These are phyloP conservation scores for Calocybe indica DNA, from an alignment of 768 basidiomycete species.

Conservation along the genomic window DNA sequence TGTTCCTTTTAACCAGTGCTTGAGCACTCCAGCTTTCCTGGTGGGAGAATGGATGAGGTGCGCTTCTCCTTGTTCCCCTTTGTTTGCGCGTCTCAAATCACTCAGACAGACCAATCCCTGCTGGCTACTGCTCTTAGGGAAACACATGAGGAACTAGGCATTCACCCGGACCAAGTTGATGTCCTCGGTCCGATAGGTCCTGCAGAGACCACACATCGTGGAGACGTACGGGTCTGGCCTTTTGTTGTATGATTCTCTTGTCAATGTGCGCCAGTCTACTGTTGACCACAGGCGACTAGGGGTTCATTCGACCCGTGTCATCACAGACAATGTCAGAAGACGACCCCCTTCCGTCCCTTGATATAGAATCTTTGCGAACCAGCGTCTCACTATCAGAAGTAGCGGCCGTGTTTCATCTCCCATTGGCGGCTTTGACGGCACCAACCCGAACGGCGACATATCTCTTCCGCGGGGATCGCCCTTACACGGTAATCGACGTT, in stretches of 20 bases:
- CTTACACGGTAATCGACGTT: constrained; percentile 67
- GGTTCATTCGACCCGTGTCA: constrained; percentile 41
- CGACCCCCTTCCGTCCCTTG: constrained; percentile 55
- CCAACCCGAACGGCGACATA: constrained; percentile 41
- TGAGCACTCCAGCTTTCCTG: constrained; percentile 56
- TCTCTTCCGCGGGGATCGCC: constrained; percentile 48
- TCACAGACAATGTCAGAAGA: constrained; percentile 19
- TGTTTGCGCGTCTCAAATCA: constrained; percentile 4
- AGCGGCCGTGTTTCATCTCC: constrained; percentile 65
- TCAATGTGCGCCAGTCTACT: neutral
- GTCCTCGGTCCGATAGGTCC: constrained; percentile 63
- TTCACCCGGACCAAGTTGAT: constrained; percentile 54
- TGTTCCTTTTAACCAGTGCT: neutral
- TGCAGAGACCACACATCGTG: constrained; percentile 49
- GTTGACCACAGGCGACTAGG: constrained; percentile 9
- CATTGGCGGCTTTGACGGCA: constrained; percentile 44
- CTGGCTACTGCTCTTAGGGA: constrained; percentile 62
- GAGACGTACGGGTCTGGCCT: constrained; percentile 66
- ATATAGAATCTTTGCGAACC: constrained; percentile 38
- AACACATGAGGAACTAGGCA: constrained; percentile 68
- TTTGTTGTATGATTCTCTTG: constrained; percentile 49
- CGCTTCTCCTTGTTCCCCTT: constrained; percentile 8
- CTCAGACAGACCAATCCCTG: constrained; percentile 46
- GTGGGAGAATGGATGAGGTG: constrained; percentile 65
- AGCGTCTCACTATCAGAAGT: constrained; percentile 58